A percentile compares a stretch with the other conserved stretches of the same genome.
phyloP scores from a whole-genome alignment of 176 grass and related monocot species.

The Hyparrhenia diplandra region DNA sequence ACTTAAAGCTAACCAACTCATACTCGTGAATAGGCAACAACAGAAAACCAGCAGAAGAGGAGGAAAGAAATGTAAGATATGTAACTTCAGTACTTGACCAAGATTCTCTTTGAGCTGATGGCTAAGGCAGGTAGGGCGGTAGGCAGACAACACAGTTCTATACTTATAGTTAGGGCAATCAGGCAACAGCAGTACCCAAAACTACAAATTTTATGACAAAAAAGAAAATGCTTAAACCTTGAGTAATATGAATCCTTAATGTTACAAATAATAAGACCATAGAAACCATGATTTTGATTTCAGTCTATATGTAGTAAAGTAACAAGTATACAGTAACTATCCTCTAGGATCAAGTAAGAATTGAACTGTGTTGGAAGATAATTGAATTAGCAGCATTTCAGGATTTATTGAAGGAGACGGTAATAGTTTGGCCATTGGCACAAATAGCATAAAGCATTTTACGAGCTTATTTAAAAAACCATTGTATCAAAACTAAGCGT shows the following conservation, averaged over 20 bases:
- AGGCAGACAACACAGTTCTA: not conserved
- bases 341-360: not conserved
- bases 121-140: not conserved
- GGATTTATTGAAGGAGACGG: not conserved
- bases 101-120: not conserved
- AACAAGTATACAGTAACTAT: not conserved
- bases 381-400: not conserved
- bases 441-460: not conserved
- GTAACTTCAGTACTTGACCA: not conserved
- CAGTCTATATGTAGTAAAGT: not conserved
- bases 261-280: not conserved
- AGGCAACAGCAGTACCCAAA: not conserved
- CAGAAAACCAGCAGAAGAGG: not conserved
- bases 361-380: not conserved
- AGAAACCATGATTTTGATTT: not conserved
- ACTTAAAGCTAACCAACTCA: not conserved
- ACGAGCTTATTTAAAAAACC: not conserved
- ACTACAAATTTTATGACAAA: not conserved
- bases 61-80: not conserved
- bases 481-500: not conserved
- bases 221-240: not conserved
- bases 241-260: not conserved
- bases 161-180: not conserved
- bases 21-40: not conserved
- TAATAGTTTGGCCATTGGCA: not conserved